Evolutionary conservation across 2,329 filamentous ascomycete species (phyloP), one percentile per base, ranked within the genome.

Genomic region (Aspergillus oerlinghausenensis): DNA sequence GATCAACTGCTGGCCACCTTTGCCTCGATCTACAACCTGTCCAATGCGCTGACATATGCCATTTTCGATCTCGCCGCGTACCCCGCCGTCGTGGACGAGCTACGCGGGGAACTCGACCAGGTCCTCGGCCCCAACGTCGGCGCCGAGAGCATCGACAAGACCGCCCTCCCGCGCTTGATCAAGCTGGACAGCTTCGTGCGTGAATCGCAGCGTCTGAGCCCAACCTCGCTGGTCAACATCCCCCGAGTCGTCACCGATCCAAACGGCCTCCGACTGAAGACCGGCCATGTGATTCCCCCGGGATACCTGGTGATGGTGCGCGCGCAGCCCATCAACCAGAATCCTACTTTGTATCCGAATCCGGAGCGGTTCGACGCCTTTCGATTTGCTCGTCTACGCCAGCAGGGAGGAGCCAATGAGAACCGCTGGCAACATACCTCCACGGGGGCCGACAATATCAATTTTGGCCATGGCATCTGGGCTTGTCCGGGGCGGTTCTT

Each of bases 401-500:
- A 35, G 10, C 9, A 47, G n/a, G n/a, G 11, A 11, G 19, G 19
- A 1, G 43, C 19, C 43, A 8, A 47, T 4, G 43, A 47, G 19
- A 47, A 23, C 9, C 9, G 11, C 8, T 21, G 19, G 19, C 19
- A 23, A 1, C 21, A 23, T 7, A 25, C 21, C 21, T 21, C 43
- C 4, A 47, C 43, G 21, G 21, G 43, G 19, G 43, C n/a, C 19
- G 19, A 25, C 5, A 21, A 47, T 6, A 21, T 47, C 1, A 25
- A 25, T 3, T 54, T 48, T 11, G 52, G 52, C 9, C 28, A 49
- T n/a, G 52, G 52, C 1, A 49, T 40, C 26, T 50, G 58, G 23
- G 64, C 68, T 0, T 71, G 68, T 52, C 67, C 68, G 5, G 68
- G 68, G 1, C 60, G 68, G 9, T 68, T 65, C 54, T 66, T 70